Evolutionary conservation across 2,329 filamentous ascomycete species (phyloP).

Genomic region (Pseudogymnoascus sp.): DNA sequence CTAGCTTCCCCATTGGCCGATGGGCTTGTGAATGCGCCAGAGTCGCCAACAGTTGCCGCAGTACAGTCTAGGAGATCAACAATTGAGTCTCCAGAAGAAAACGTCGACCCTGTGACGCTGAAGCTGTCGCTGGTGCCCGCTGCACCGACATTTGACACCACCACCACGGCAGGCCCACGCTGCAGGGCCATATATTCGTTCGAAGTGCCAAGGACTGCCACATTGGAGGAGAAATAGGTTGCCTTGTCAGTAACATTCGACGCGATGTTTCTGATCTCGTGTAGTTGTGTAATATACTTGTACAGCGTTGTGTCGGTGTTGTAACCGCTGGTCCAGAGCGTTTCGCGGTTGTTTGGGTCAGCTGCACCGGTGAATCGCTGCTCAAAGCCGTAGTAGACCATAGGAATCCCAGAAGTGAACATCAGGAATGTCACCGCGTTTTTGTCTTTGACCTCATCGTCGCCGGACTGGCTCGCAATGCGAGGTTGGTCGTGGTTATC

Average conservation of each 20-base stretch:
- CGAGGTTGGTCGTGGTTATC: slow-evolving; percentile 39
- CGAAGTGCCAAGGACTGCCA: background rate
- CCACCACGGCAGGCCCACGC: background rate
- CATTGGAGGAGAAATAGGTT: slow-evolving; percentile 1
- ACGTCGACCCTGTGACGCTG: background rate
- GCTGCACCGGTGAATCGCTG: slow-evolving; percentile 37
- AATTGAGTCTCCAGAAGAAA: slow-evolving; percentile 9
- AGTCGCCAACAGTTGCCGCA: slow-evolving; percentile 9
- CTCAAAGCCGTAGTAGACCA: slow-evolving; percentile 47
- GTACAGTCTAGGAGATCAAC: slow-evolving; percentile 16
- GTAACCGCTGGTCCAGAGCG: slow-evolving; percentile 37
- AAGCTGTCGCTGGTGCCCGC: background rate
- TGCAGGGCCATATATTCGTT: background rate
- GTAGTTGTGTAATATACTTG: slow-evolving; percentile 25
- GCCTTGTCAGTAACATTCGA: background rate
- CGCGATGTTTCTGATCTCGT: background rate
- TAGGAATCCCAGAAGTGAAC: slow-evolving; percentile 44
- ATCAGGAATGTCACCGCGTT: slow-evolving; percentile 43
- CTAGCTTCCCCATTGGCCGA: slow-evolving; percentile 11
- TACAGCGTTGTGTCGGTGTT: slow-evolving; percentile 34
- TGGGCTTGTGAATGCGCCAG: slow-evolving; percentile 12
- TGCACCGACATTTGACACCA: background rate
- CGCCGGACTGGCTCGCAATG: slow-evolving; percentile 26
- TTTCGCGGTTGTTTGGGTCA: slow-evolving; percentile 39
- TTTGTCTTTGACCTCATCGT: slow-evolving; percentile 27